These are phyloP conservation scores for Monosporascus sp. DNA, from an alignment of 2,329 filamentous ascomycete genomes.

Conservation along the genomic window DNA sequence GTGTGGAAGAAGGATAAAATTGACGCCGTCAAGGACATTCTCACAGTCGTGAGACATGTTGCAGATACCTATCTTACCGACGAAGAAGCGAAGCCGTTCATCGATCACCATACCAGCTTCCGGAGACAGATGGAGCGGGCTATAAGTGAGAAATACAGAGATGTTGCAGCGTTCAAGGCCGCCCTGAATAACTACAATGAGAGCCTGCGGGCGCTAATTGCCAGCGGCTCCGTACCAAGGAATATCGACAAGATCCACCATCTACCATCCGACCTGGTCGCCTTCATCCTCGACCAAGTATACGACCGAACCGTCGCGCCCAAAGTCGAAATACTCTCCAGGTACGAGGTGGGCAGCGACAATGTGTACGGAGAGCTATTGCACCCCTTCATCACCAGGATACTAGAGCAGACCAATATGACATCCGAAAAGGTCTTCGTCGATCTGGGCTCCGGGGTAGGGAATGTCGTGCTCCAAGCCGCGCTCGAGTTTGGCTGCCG, in stretches of 20 bases:
- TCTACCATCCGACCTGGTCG: conserved; percentile 67
- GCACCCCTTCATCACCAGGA: conserved; percentile 75
- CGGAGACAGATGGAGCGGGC: conserved; percentile 74
- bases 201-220: conserved; percentile 58
- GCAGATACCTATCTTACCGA: conserved; percentile 73
- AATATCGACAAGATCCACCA: conserved; percentile 65
- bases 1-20: conserved; percentile 75
- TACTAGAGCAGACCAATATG: conserved; percentile 72
- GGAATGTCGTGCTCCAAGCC: conserved; percentile 91
- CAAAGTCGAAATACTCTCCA: conserved; percentile 73
- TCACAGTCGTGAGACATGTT: conserved; percentile 63
- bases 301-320: conserved; percentile 92
- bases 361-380: conserved; percentile 93
- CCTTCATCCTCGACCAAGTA: conserved; percentile 78
- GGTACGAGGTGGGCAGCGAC: conserved; percentile 86
- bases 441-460: conserved; percentile 91
- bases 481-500: conserved; percentile 91
- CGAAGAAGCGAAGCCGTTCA: conserved; percentile 61
- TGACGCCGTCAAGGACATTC: conserved; percentile 69
- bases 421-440: conserved; percentile 84
- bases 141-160: conserved; percentile 58
- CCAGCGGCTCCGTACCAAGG: conserved; percentile 65
- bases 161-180: conserved; percentile 63
- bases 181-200: conserved; percentile 75
- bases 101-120: conserved; percentile 67